Evolutionary conservation across 2,329 filamentous ascomycete species (phyloP), one percentile per base, ranked within the genome.

Genomic region (Fusarium sp.): DNA sequence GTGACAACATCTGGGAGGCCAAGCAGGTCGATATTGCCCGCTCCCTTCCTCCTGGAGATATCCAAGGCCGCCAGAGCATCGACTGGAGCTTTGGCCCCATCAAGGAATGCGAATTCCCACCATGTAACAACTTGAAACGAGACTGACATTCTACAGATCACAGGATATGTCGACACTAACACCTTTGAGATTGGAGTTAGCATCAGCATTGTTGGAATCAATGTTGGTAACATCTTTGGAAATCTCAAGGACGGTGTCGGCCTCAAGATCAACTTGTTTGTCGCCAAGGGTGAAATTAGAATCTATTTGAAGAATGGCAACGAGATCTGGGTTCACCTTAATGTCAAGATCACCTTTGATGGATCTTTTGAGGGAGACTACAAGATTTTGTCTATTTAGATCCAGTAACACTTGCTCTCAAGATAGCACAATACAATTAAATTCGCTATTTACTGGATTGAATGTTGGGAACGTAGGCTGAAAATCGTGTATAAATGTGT

Each of bases 231-330:
- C 7, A 41, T 22, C 9, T 27, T 27, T 27, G 46, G 54, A 10
- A 32, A 45, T 2, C 4, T 51, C 13, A 32, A 25, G n/a, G 40
- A 51, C 4, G 32, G 40, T 2, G 3, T 57, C 9, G 2, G 4
- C 2, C 3, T 44, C 2, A 45, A 40, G 0, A 4, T 40, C 19
- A 4, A 49, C 4, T n/a, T 11, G 8, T 7, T 8, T 5, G 0
- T 4, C 7, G 11, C 20, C 5, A 14, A 6, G 7, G 46, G 55
- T 2, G 5, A 19, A 3, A 23, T 25, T 5, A 13, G 14, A 2
- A 35, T 23, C 4, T 52, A 46, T 8, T 7, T 40, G 10, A 46
- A 44, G 15, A 40, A 51, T 6, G 47, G 40, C 3, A 57, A 46
- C 13, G 47, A 52, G 25, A 3, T 52, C 2, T 51, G 47, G 55